Evolutionary conservation across 192 early-diverging fungal species (phyloP).

Genomic region (Coemansia sp.): DNA sequence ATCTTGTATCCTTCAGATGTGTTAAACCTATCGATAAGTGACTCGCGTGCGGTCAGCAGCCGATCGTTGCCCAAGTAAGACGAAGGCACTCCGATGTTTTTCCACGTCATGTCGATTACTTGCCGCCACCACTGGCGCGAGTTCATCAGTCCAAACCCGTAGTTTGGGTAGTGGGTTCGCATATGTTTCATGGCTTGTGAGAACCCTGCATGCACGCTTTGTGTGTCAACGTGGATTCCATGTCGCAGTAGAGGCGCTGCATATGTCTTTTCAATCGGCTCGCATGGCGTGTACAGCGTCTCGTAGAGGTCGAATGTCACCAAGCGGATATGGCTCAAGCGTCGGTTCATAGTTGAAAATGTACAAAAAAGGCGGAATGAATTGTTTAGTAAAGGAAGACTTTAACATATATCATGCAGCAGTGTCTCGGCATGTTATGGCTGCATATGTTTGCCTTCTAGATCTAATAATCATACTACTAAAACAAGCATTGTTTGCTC

Average conservation of each 20-base stretch:
- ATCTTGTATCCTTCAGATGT: slow-evolving; percentile 56
- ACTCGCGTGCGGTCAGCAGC: slow-evolving; percentile 16
- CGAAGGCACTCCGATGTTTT: slow-evolving; percentile 23
- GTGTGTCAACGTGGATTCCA: slow-evolving; percentile 44
- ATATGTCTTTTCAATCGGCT: slow-evolving; percentile 31
- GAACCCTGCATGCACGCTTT: slow-evolving; percentile 37
- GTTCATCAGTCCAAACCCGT: slow-evolving; percentile 52
- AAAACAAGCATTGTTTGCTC: too few species aligned
- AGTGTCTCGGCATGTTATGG: too few species aligned
- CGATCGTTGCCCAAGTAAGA: background rate
- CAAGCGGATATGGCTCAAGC: slow-evolving; percentile 45
- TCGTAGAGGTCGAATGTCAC: slow-evolving; percentile 68
- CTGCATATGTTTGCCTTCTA: too few species aligned
- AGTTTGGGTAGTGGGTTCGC: slow-evolving; percentile 52
- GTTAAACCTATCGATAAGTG: slow-evolving; percentile 53
- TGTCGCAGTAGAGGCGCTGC: slow-evolving; percentile 34
- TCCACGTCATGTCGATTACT: slow-evolving; percentile 57
- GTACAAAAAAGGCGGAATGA: background rate
- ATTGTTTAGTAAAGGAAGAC: too few species aligned
- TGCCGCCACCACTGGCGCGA: slow-evolving; percentile 59
- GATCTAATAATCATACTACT: too few species aligned
- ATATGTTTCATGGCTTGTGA: slow-evolving; percentile 44
- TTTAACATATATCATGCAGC: too few species aligned
- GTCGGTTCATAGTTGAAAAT: slow-evolving; percentile 7
- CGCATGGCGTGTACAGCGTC: slow-evolving; percentile 60